These are phyloP conservation scores for Trametopsis cervina DNA, from an alignment of 768 basidiomycete species.

Conservation along the genomic window DNA sequence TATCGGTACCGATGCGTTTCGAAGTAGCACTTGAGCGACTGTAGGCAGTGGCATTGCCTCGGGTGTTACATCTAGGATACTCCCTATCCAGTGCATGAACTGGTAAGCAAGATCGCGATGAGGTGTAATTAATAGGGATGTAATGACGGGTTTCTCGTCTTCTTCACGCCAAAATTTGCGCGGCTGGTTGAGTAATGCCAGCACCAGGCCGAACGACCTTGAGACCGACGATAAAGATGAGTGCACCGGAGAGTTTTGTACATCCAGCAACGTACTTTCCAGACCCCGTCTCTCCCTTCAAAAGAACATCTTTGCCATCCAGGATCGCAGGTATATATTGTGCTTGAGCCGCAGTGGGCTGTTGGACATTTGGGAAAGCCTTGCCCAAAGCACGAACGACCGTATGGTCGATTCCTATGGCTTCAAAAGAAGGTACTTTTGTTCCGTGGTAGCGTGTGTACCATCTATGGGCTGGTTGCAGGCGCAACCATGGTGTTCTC, in stretches of 20 bases:
- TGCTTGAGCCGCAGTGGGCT: constrained; percentile 54
- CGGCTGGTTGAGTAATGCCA: constrained; percentile 56
- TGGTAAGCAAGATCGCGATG: constrained; percentile 70
- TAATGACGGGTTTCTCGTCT: constrained; percentile 27
- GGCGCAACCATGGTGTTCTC: background rate
- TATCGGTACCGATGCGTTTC: constrained; percentile 38
- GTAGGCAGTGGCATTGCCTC: constrained; percentile 24
- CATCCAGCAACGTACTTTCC: constrained; percentile 70
- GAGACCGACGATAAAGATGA: background rate
- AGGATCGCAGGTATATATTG: constrained; percentile 58
- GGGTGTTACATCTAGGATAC: constrained; percentile 29
- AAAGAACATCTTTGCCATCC: constrained; percentile 48
- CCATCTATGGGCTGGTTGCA: background rate
- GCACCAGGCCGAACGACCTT: constrained; percentile 67
- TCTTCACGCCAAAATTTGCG: constrained; percentile 6
- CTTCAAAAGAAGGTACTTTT: constrained; percentile 33
- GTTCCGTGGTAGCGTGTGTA: background rate
- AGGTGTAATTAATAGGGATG: constrained; percentile 60
- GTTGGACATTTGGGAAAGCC: constrained; percentile 56
- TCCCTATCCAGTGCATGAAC: constrained; percentile 56
- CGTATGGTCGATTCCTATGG: constrained; percentile 43
- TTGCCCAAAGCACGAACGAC: constrained; percentile 42
- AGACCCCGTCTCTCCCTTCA: constrained; percentile 68
- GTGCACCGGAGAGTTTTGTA: background rate
- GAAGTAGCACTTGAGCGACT: constrained; percentile 56